Percentiles rank a stretch among this genome's conserved stretches.
Conservation (phyloP, 345 rosid species). For the Iberis pinnata region DNA sequence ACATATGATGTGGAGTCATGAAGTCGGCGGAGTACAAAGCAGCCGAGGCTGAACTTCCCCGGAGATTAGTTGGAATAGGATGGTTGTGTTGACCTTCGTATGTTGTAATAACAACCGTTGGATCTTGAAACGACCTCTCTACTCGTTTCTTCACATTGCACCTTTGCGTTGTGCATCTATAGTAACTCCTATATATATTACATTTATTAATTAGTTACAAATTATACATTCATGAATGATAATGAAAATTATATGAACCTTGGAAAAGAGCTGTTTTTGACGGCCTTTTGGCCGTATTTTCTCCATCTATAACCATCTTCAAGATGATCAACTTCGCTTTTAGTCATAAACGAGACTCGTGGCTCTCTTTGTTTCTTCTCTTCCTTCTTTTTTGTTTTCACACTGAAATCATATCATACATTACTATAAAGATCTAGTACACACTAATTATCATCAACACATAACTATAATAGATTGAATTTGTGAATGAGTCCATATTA, state of each 20-base stretch:
- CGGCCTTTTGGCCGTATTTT: conserved; percentile 87
- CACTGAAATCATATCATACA: conserved; percentile 22
- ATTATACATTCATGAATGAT: no score
- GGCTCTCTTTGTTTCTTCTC: conserved; percentile 61
- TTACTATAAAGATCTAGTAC: no score
- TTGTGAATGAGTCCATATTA: no score
- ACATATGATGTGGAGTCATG: conserved; percentile 36
- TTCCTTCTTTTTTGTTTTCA: conserved; percentile 46
- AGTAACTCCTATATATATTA: conserved; percentile 58
- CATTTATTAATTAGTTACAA: background rate
- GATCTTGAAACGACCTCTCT: conserved; percentile 86
- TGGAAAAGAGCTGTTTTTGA: conserved; percentile 69
- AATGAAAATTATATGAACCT: no score
- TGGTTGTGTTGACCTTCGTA: conserved; percentile 92
- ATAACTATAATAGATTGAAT: no score
- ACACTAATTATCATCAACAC: no score
- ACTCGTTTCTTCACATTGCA: conserved; percentile 85
- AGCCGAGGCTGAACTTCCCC: conserved; percentile 46
- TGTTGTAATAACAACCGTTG: conserved; percentile 79
- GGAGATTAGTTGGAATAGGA: conserved; percentile 56
- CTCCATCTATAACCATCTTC: conserved; percentile 93
- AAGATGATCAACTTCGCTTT: conserved; percentile 75
- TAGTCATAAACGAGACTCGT: conserved; percentile 77
- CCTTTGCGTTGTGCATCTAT: conserved; percentile 82
- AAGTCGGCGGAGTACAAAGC: conserved; percentile 39